Base-by-base conservation (phyloP, 176 grass and related monocot species). In the Oryza longistaminata region DNA sequence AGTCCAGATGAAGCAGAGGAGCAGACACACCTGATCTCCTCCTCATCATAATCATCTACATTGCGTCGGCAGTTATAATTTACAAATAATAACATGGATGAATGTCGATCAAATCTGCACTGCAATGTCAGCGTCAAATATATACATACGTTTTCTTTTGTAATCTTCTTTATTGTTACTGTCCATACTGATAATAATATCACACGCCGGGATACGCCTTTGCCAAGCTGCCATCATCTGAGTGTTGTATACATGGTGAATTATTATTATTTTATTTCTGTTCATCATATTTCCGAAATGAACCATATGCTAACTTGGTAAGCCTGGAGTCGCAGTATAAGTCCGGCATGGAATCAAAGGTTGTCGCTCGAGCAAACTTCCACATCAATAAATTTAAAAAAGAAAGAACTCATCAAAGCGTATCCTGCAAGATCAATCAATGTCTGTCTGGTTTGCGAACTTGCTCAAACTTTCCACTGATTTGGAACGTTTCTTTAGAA, bases 1-100 rank as follows among this genome's bases (percentile, higher is more conserved):
- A 0, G 0, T 90, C 24, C 86, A 92, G 81, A 70, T 86, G 15
- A 81, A 29, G 17, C 68, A 40, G 81, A 88, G 46, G 90, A 80
- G 72, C 22, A 73, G 78, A 6, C 64, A 83, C 67, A 33, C 42
- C 13, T 76, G 43, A 84, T 67, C 72, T 39, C 19, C 0, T 27
- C 27, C 27, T 27, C 27, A 33, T 44, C 10, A 14, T 49, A 3
- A 0, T 49, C 48, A 0, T 50, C 49, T 52, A 15, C 49, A 52
- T 43, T 31, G 4, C 34, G 37, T 27, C 22, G 33, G 27, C 7
- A 15, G 0, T 27, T 27, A 27, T 31, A 31, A 31, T 39, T 40
- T 40, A 11, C 5, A 33, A 80, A 26, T 74, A 80, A 26, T 74
- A 81, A 64, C 8, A 69, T 79, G 61, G 73, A 73, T 44, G 42